Base-by-base conservation (phyloP, 1,284 basidiomycete genomes). In the Leccinum variabile region DNA sequence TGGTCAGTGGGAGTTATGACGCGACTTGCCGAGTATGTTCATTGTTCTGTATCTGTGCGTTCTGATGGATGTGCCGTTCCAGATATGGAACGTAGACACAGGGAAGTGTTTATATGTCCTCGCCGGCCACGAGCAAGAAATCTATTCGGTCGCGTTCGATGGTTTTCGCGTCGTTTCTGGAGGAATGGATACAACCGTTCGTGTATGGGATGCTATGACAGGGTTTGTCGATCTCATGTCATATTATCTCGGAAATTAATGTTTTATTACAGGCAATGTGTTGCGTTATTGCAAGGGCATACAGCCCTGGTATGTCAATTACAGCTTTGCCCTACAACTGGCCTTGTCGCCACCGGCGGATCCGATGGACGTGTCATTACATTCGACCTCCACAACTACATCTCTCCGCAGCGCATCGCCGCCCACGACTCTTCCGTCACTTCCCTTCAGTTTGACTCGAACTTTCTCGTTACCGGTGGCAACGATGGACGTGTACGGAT, bases 341-440 rank as follows among this genome's bases (percentile, higher is more conserved):
- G 70, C 68, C 59, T 90, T 32, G 87, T 98, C 60, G 90, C 91
- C 52, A 97, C 95, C 0, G 96, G 95, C 55, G 95, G 94, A 18
- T 95, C 95, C 1, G 96, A 98, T 71, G 97, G 97, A 1, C 88
- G 94, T 1, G 91, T 98, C 44, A 94, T 98, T 72, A 90, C 93
- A 35, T 98, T 95, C 77, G 86, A 89, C 54, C 82, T 97, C 22
- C 75, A 78, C 37, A 85, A 84, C 52, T 80, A 70, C 61, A 65
- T 68, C 64, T 49, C 79, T 50, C 72, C 80, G 53, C 84, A 89
- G 69, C 82, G 85, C 25, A 84, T 90, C 65, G 80, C 84, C 0
- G 94, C 94, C 3, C 96, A 98, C 80, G 93, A 95, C 77, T 95
- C 94, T 63, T 90, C 88, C 46, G 93, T 98, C 30, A 96, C 95